Conservation (phyloP, 1,284 basidiomycete species). For the Rhodofomes roseus region DNA sequence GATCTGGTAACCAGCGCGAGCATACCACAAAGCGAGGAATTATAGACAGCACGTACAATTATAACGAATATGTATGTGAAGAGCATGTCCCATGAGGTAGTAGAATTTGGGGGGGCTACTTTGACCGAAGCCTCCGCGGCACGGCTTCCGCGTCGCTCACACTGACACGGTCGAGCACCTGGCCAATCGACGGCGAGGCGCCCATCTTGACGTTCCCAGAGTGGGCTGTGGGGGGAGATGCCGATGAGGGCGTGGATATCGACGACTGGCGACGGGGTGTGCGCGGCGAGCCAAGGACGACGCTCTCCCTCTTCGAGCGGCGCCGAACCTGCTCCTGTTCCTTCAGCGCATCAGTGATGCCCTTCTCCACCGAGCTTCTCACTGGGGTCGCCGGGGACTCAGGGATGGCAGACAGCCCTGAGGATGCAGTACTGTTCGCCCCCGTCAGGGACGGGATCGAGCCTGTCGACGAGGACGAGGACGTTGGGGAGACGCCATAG, state of each 20-base stretch:
- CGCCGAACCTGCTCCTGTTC: background rate
- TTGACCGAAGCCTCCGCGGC: conserved; percentile 20
- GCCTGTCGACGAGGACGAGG: conserved; percentile 15
- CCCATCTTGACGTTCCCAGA: conserved; percentile 17
- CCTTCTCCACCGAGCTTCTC: conserved; percentile 6
- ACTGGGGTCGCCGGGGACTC: conserved; percentile 14
- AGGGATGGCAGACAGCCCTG: conserved; percentile 25
- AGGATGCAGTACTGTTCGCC: conserved; percentile 19
- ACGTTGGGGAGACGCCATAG: conserved; percentile 8
- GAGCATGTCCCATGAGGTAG: no score
- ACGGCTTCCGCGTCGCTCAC: conserved; percentile 14
- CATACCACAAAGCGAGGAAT: background rate
- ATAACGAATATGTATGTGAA: background rate
- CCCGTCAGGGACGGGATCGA: conserved; percentile 23
- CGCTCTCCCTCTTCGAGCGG: conserved; percentile 22
- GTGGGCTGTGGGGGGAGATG: conserved; percentile 11
- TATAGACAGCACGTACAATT: conserved; percentile 1
- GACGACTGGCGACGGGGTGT: conserved; percentile 30
- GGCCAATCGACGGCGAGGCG: conserved; percentile 29
- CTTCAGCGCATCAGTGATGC: conserved; percentile 4
- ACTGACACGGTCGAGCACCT: conserved; percentile 24
- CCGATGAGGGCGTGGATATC: conserved; percentile 16
- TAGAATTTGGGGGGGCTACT: conserved; percentile 2
- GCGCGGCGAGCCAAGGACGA: conserved; percentile 32
- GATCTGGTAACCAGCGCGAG: background rate